These are phyloP conservation scores for Jacaranda mimosifolia DNA, from an alignment of 257 asterid genomes.

Conservation along the genomic window DNA sequence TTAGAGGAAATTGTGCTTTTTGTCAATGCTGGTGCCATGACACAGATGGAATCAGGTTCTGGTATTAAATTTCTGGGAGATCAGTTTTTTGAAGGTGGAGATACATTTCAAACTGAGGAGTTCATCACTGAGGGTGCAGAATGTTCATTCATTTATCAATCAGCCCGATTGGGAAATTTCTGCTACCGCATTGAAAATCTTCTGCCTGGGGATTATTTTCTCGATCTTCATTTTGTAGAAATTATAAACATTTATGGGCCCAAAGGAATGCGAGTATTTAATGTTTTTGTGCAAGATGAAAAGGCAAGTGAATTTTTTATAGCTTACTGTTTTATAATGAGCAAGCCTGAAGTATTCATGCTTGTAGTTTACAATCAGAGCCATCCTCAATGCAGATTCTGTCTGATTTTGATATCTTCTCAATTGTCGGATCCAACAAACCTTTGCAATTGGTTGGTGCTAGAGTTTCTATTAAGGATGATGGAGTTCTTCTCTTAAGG, in stretches of 20 bases:
- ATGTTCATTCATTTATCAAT: slow-evolving; percentile 76
- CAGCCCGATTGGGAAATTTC: slow-evolving; percentile 86
- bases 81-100: slow-evolving; percentile 80
- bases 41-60: slow-evolving; percentile 54
- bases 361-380: slow-evolving; percentile 28
- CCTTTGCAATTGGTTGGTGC: slow-evolving; percentile 84
- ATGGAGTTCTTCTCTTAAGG: slow-evolving; percentile 63
- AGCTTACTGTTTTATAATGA: slow-evolving; percentile 18
- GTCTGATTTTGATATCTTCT: slow-evolving; percentile 86
- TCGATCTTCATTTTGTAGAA: slow-evolving; percentile 93
- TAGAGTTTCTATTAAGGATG: slow-evolving; percentile 72
- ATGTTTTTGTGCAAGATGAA: slow-evolving; percentile 88
- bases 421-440: slow-evolving; percentile 89
- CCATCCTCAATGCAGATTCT: slow-evolving; percentile 67
- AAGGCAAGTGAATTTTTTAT: slow-evolving; percentile 61
- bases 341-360: background rate
- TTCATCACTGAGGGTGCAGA: slow-evolving; percentile 73
- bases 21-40: slow-evolving; percentile 80
- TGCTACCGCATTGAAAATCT: slow-evolving; percentile 69
- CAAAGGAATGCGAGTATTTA: slow-evolving; percentile 89
- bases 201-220: slow-evolving; percentile 68
- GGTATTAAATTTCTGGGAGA: slow-evolving; percentile 65
- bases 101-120: slow-evolving; percentile 82
- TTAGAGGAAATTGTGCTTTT: slow-evolving; percentile 77
- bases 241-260: slow-evolving; percentile 86